Base-by-base conservation (phyloP, 73 alveolate genomes). In the Paramecium bursaria region DNA sequence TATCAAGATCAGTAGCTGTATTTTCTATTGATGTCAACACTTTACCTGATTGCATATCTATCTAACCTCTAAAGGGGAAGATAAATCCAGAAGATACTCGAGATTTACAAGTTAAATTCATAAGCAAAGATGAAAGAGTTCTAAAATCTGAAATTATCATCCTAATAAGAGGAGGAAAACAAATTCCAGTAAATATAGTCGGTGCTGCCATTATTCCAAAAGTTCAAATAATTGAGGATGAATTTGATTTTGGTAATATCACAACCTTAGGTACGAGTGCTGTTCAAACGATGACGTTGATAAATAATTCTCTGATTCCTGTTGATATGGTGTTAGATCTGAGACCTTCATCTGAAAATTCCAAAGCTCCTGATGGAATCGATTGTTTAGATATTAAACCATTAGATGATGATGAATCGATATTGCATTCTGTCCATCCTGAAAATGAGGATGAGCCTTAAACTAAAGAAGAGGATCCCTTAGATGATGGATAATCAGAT, bases 241-340 rank as follows among this genome's bases (percentile, higher is more conserved):
- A 86, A 44, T 94, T 97, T 57, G 99, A 97, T 80, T 97, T 93
- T 86, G 98, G 99, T 26, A 98, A 98, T 3, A 97, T 97, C 51
- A 95, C 99, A 0, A 79, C 87, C 7, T 48, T 67, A 61, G 86
- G 91, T 39, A 87, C 95, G n/a, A 95, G 94, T 89, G 97, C 95
- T 26, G 97, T 94, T 57, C 86, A 92, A 42, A 90, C 97, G 90
- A 91, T 93, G 94, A 74, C 88, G 75, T 75, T 95, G 61, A 93
- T 97, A 0, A 85, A 88, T 51, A 98, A 92, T 35, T 86, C 87
- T 48, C 92, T 82, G 42, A 95, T 87, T 29, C 92, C 91, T 53
- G 99, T 92, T 22, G 98, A 92, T 42, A 94, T 91, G 27, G 85
- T 79, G 21, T 55, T 79, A 3, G 89, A 79, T 79, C 54, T 79